These are phyloP conservation scores for Quercus lobata DNA, from an alignment of 331 rosid genomes.

Conservation along the genomic window DNA sequence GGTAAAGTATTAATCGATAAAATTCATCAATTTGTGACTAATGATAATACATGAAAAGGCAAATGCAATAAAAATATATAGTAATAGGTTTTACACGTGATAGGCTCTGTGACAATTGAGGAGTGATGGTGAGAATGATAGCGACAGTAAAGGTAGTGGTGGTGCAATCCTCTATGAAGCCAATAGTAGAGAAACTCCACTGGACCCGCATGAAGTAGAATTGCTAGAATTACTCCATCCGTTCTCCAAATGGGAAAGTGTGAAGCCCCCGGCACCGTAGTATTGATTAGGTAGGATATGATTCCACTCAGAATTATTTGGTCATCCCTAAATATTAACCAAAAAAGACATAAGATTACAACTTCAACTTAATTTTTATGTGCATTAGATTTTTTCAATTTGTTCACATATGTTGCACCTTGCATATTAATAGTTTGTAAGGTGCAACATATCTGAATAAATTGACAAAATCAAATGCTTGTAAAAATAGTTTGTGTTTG, in stretches of 20 bases:
- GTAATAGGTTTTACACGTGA: constrained; percentile 47
- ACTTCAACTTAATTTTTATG: no score
- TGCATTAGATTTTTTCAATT: no score
- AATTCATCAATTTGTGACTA: no score
- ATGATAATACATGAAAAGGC: no score
- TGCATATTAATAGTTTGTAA: no score
- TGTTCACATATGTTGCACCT: no score
- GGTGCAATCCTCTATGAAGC: constrained; percentile 91
- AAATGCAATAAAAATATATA: no score
- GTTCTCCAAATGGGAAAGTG: constrained; percentile 49
- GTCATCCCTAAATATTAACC: constrained; percentile 34
- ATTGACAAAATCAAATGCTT: no score
- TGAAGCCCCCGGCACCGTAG: neutral
- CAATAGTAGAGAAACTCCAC: constrained; percentile 85
- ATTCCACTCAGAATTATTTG: constrained; percentile 65
- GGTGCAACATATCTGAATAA: no score
- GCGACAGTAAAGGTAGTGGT: constrained; percentile 77
- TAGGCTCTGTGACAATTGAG: constrained; percentile 80
- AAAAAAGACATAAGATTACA: no score
- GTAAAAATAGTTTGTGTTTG: no score
- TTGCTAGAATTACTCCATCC: constrained; percentile 45
- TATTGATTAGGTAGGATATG: constrained; percentile 1
- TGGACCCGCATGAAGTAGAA: constrained; percentile 53
- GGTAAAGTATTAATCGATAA: no score
- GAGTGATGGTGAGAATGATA: constrained; percentile 92